Conservation (phyloP, 768 basidiomycete species). For the Gloeophyllum trabeum region DNA sequence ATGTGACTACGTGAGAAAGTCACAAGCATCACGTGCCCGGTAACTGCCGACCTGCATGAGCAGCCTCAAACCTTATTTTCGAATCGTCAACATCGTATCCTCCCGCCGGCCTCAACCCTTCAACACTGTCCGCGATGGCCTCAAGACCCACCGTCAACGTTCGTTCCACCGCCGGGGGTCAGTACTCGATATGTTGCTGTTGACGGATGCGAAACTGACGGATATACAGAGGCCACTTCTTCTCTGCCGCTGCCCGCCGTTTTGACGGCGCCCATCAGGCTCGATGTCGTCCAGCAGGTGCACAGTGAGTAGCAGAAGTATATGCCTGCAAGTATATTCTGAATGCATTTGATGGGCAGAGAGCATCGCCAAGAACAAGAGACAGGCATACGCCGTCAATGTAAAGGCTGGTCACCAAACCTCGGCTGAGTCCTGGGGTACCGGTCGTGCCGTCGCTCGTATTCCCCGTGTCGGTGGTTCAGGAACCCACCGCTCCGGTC, state of each 20-base stretch:
- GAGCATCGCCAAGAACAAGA: conserved; percentile 96
- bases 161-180: conserved; percentile 66
- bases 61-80: too few species aligned
- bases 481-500: conserved; percentile 97
- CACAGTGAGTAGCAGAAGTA: conserved; percentile 74
- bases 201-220: conserved; percentile 3
- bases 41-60: too few species aligned
- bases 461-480: conserved; percentile 99
- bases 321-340: not conserved
- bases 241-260: conserved; percentile 93
- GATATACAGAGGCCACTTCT: conserved; percentile 59
- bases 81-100: too few species aligned
- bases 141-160: conserved; percentile 88
- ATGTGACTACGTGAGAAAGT: too few species aligned
- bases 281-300: conserved; percentile 96
- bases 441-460: conserved; percentile 99
- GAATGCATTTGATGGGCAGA: conserved; percentile 36
- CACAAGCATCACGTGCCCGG: too few species aligned
- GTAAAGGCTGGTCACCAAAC: conserved; percentile 99
- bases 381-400: conserved; percentile 94
- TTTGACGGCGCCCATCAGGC: conserved; percentile 93
- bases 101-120: too few species aligned
- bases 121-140: conserved; percentile 45
- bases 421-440: conserved; percentile 98
- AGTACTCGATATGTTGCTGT: conserved; percentile 9